Percentiles rank a stretch among this genome's conserved stretches.
Conservation (phyloP, 192 early-diverging fungal species). For the Haplosporangium gracile region DNA sequence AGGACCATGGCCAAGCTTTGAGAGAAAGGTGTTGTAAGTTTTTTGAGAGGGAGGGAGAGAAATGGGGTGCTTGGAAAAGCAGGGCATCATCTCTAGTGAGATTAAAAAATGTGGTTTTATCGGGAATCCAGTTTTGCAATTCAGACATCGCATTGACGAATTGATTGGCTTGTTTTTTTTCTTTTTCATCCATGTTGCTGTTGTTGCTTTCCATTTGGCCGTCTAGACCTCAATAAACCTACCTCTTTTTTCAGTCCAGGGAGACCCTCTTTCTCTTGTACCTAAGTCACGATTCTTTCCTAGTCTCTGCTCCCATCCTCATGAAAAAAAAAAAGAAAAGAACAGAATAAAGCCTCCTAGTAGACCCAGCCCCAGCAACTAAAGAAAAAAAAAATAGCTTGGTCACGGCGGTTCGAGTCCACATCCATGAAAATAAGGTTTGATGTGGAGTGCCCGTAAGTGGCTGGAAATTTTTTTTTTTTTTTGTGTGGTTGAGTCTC, state of each 20-base stretch:
- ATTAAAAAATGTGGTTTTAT: not conserved
- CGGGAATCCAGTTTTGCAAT: not conserved
- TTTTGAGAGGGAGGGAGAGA: not conserved
- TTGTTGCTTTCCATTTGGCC: not conserved
- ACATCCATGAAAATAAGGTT: not conserved
- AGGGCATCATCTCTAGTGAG: not conserved
- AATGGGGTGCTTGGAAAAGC: not conserved
- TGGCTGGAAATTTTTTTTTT: not conserved
- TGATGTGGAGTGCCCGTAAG: not conserved
- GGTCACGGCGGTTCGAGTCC: not conserved
- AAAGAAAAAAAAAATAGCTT: too few species aligned
- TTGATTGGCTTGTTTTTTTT: not conserved
- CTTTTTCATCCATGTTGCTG: not conserved
- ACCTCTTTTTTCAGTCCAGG: not conserved
- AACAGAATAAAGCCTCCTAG: too few species aligned
- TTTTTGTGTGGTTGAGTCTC: not conserved
- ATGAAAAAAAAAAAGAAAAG: too few species aligned
- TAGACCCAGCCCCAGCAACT: too few species aligned
- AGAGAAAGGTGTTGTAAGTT: not conserved
- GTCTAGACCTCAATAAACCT: not conserved
- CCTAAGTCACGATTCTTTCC: too few species aligned
- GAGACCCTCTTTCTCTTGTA: too few species aligned
- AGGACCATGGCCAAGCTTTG: slow-evolving; percentile 27
- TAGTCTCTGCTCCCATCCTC: too few species aligned
- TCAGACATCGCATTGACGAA: not conserved